Base-by-base conservation (phyloP, 768 basidiomycete species). In the Suillus cothurnatus region DNA sequence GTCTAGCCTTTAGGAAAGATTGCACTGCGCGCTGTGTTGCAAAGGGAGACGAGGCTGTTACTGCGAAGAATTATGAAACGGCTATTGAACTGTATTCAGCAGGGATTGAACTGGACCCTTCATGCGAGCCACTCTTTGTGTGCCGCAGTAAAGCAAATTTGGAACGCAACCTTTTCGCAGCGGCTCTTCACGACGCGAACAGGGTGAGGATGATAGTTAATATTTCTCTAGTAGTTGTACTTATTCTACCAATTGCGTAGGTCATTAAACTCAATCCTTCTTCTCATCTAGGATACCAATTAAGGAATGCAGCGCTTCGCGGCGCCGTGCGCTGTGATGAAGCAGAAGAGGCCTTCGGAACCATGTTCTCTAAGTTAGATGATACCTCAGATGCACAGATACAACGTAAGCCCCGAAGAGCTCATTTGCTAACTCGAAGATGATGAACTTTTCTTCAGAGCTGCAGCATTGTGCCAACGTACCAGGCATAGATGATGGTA, bases 1-100 rank as follows among this genome's bases (percentile, higher is more conserved):
- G 8, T 23, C 23, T 8, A 57, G 56, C 14, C 4, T 57, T 57
- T 34, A 57, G 23, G 56, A 6, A 57, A 8, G 14, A 36, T 8
- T 57, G 56, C 23, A n/a, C n/a, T 23, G 56, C 56, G 23, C 34
- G 32, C 8, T 57, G 34, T 36, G 7, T 57, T 23, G 23, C 56
- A n/a, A 57, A 17, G 34, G 56, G 56, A 57, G 34, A 36, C 23
- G 56, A 34, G 3, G 56, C 56, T 17, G n/a, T 57, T 17, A 15
- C 56, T 38, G 23, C 34, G 6, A 38, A 23, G 7, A 38, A 57
- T 6, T 57, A 36, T 11, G n/a, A 38, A 8, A 23, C 23, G 15
- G 56, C 56, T 38, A 57, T 57, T 57, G 56, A 57, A 23, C 15
- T 57, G 4, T 57, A 57, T 21, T 57, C 56, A 23, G 56, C 32